Evolutionary conservation across 1,139 yeast species (phyloP).

Genomic region (Yamadazyma dendronema): DNA sequence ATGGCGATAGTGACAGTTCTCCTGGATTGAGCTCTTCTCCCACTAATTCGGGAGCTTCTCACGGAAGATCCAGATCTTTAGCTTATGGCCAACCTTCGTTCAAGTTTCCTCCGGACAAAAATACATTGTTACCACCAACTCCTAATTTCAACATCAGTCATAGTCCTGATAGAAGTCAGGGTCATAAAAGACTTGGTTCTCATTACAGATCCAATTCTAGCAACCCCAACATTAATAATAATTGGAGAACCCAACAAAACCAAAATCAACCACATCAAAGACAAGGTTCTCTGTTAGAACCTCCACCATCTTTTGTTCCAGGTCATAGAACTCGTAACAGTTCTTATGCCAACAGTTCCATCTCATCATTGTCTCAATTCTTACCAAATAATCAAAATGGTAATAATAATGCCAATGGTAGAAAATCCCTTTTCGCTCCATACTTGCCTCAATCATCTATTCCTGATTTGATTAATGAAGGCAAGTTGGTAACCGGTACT

Average conservation of each 20-base stretch:
- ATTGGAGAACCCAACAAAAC: conserved; percentile 58
- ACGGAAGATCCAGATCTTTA: conserved; percentile 35
- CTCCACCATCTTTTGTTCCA: conserved; percentile 61
- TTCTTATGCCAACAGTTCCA: conserved; percentile 62
- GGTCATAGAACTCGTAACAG: conserved; percentile 72
- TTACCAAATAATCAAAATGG: conserved; percentile 27
- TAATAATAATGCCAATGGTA: conserved; percentile 32
- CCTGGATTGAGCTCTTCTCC: conserved; percentile 20
- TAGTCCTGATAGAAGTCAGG: conserved; percentile 35
- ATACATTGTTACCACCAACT: conserved; percentile 43
- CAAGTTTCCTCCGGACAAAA: conserved; percentile 42
- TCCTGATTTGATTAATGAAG: conserved; percentile 86
- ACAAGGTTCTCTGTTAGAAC: conserved; percentile 42
- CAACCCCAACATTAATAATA: conserved; percentile 48
- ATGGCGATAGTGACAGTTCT: conserved; percentile 15
- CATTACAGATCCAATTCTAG: conserved; percentile 59
- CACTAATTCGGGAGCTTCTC: no score
- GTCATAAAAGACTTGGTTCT: conserved; percentile 45
- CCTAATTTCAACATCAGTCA: conserved; percentile 41
- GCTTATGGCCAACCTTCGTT: conserved; percentile 48
- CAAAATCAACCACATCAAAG: conserved; percentile 19
- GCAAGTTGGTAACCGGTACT: conserved; percentile 88
- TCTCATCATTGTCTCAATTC: conserved; percentile 55
- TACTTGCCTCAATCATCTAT: conserved; percentile 90
- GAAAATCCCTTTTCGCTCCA: conserved; percentile 94